These are phyloP conservation scores for Daldinia sp. DNA, from an alignment of 2,329 filamentous ascomycete genomes.

Conservation along the genomic window DNA sequence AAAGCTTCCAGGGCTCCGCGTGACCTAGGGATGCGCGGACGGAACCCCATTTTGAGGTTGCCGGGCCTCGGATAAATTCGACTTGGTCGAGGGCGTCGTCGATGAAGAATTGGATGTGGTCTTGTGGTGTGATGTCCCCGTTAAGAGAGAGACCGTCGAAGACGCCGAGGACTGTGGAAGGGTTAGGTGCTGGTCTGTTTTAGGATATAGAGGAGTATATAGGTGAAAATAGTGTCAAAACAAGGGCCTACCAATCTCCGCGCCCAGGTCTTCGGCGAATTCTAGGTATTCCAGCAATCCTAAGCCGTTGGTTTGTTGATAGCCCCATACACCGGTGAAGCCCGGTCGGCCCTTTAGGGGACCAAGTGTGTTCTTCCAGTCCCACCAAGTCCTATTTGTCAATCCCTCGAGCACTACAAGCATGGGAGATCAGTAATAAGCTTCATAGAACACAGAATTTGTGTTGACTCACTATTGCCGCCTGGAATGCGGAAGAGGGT, in stretches of 20 bases:
- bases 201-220: no score
- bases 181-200: constrained; percentile 3
- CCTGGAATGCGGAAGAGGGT: constrained; percentile 72
- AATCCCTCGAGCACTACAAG: constrained; percentile 57
- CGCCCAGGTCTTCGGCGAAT: constrained; percentile 67
- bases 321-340: constrained; percentile 64
- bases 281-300: constrained; percentile 69
- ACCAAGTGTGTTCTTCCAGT: constrained; percentile 63
- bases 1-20: constrained; percentile 66
- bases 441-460: not conserved
- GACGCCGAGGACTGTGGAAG: constrained; percentile 59
- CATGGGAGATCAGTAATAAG: not conserved
- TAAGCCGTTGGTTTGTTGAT: constrained; percentile 68
- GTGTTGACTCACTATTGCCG: constrained; percentile 57
- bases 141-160: constrained; percentile 66
- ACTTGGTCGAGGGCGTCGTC: constrained; percentile 69
- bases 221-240: no score
- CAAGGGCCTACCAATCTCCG: constrained; percentile 60
- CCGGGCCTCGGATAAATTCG: constrained; percentile 67
- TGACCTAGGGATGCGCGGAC: constrained; percentile 67
- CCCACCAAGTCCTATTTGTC: constrained; percentile 55
- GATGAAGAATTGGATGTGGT: constrained; percentile 63
- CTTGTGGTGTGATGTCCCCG: constrained; percentile 58
- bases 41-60: constrained; percentile 63
- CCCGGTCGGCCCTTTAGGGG: constrained; percentile 64